Evolutionary conservation across 805 yeast genomes (phyloP).

Genomic region (Candida silvatica): DNA sequence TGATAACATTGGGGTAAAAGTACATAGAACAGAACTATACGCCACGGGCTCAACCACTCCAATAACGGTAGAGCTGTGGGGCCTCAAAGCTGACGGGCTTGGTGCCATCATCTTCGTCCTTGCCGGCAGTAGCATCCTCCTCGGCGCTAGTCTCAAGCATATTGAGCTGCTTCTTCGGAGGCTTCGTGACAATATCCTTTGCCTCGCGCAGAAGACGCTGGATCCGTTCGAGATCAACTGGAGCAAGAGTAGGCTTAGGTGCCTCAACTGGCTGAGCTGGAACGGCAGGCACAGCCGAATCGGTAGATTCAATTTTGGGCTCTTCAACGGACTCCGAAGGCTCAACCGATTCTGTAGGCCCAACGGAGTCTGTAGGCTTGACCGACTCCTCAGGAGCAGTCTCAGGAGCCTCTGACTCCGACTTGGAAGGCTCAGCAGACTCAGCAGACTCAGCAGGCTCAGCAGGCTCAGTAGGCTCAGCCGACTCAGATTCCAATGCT

Average conservation of each 20-base stretch:
- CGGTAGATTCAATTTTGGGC: no score
- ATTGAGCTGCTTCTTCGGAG: slow-evolving; percentile 25
- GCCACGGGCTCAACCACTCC: slow-evolving; percentile 40
- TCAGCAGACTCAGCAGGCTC: no score
- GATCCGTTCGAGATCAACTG: slow-evolving; percentile 11
- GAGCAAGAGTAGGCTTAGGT: slow-evolving; percentile 1
- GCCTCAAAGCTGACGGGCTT: slow-evolving; percentile 53
- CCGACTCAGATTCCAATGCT: slow-evolving; percentile 7
- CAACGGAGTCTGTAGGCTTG: neutral
- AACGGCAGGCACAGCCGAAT: no score
- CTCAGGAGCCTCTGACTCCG: no score
- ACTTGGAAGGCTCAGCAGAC: no score
- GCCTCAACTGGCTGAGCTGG: no score
- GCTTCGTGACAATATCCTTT: slow-evolving; percentile 19
- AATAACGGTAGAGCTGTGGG: slow-evolving; percentile 56
- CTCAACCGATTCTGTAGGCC: no score
- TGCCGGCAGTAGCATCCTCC: slow-evolving; percentile 9
- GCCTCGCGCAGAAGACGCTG: slow-evolving; percentile 20
- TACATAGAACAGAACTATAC: slow-evolving; percentile 1
- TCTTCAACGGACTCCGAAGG: no score
- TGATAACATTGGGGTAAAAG: slow-evolving; percentile 2
- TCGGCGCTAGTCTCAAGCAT: slow-evolving; percentile 20
- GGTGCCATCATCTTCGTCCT: slow-evolving; percentile 19
- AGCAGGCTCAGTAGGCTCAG: neutral
- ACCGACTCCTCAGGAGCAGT: slow-evolving; percentile 7